Base-by-base conservation (phyloP, 495 filamentous ascomycete genomes). In the Penicillium argentinense region DNA sequence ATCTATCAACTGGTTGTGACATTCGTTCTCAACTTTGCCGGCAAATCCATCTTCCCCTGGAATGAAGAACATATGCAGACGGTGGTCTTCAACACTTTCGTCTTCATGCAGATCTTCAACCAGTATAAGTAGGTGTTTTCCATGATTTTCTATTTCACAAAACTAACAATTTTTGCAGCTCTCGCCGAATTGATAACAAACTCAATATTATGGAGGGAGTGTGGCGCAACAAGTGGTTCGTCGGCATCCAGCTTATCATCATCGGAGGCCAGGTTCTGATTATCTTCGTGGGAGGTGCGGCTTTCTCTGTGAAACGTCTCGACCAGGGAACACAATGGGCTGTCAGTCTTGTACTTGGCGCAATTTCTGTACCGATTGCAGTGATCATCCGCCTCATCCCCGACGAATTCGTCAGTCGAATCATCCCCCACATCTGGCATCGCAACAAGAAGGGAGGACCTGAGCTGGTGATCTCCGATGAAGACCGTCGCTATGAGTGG, bases 101-200 rank as follows among this genome's bases (percentile, higher is more conserved):
- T 93, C 27, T 96, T 89, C 84, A 91, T 95, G 87, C 89, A 95
- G 54, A 90, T 95, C 53, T 95, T 95, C 78, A 95, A 96, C 59
- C 77, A 89, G 59, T 83, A 87, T 37, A 78, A 74, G 29, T 33
- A 33, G 17, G 29, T 33, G 13, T 13, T 16, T 4, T 14, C n/a
- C 11, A 12, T 18, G 29, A 16, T 18, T 7, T 2, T 9, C 11
- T 16, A n/a, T 13, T 33, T 33, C 29, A 2, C 2, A 4, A 33
- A 14, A 33, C 29, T n/a, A n/a, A n/a, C n/a, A 33, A 33, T 14
- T 33, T n/a, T 33, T n/a, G 13, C 29, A 33, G 29, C 57, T 88
- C 79, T 66, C 86, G 89, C 37, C 86, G 89, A 1, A 75, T 97
- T 12, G 91, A 97, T 61, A 97, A 95, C 71, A 78, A 80, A 19